Evolutionary conservation across 768 basidiomycete species (phyloP), one percentile per base, ranked within the genome.

Genomic region (Lactifluus piperatus): DNA sequence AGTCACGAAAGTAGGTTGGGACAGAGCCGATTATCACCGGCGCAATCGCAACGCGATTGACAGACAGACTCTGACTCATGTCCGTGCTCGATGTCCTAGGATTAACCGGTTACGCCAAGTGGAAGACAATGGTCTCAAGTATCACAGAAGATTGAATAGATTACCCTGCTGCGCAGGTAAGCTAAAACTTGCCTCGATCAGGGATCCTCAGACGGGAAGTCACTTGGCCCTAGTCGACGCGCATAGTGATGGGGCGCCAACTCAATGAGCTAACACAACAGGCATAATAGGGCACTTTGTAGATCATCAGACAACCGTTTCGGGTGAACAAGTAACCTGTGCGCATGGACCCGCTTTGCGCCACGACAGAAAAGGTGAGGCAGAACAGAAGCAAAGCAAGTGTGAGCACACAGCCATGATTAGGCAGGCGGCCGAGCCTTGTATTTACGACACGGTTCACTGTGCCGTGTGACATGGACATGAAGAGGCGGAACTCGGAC

Each of bases 51-150:
- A 27, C 34, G 3, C 43, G 11, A 36, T 11, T 8, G 41, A 45
- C 26, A 37, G 20, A 55, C 55, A 55, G 58, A 60, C 58, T 60
- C 58, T 60, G 58, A 60, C 58, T 60, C 58, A 45, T 50, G 20
- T 20, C 54, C 16, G 27, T 55, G 20, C 48, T 50, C 26, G 29
- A 36, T 58, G 4, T 58, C 57, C 57, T 53, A 53, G 57, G 37
- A 54, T 59, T 59, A 32, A 48, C 30, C 16, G 32, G 34, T n/a
- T 24, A n/a, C 48, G 34, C 41, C 51, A 53, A 41, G n/a, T 30
- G 36, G 47, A n/a, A 26, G 27, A 51, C 34, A 39, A 46, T 27
- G 36, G 45, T 36, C n/a, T 34, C 48, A 14, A 10, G 41, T 24
- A 60, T 47, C 54, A 56, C 60, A 47, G 54, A 61, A 46, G 36